Evolutionary conservation across 768 basidiomycete genomes (phyloP).

Genomic region (Termitomyces sp.): DNA sequence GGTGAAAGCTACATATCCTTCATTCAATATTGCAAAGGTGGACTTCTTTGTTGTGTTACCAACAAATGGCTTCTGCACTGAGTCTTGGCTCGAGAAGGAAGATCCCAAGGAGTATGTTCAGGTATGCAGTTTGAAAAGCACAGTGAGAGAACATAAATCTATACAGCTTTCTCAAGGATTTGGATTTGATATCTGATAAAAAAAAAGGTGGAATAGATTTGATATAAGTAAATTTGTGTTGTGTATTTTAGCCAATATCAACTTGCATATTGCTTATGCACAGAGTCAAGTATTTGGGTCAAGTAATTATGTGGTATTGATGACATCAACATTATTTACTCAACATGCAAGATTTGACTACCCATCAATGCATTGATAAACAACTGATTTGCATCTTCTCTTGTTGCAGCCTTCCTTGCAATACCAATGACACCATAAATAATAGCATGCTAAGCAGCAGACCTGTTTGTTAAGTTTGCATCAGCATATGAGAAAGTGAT

Average conservation of each 20-base stretch:
- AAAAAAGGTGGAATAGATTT: not conserved
- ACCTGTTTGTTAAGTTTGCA: not conserved
- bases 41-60: slow-evolving; percentile 20
- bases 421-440: not conserved
- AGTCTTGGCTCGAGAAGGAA: not conserved
- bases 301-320: not conserved
- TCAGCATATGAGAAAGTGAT: not conserved
- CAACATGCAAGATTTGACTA: not conserved
- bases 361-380: not conserved
- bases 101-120: not conserved
- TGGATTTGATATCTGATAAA: not conserved
- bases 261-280: too few relatives aligned
- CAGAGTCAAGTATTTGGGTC: too few relatives aligned
- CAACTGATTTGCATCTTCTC: not conserved
- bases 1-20: slow-evolving; percentile 18
- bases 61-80: slow-evolving; percentile 16
- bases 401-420: not conserved
- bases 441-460: not conserved
- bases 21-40: slow-evolving; percentile 20
- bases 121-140: not conserved
- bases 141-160: not conserved
- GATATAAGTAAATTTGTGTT: too few relatives aligned
- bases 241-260: too few relatives aligned
- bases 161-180: not conserved
- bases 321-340: not conserved